Conservation (phyloP, 2,329 filamentous ascomycete genomes). For the Paecilomyces variotii region DNA sequence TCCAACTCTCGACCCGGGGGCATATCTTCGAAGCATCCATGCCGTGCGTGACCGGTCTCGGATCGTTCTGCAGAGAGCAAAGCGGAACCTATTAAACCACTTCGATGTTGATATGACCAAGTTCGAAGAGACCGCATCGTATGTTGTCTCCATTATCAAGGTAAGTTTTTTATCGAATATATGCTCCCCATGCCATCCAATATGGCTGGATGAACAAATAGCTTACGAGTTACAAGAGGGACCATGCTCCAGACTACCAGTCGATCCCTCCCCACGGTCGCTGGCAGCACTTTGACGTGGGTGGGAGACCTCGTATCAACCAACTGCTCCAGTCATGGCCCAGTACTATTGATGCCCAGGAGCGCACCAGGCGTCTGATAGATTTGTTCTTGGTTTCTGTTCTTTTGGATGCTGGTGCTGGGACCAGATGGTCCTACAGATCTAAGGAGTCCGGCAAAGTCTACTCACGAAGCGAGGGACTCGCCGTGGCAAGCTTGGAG, state of each 20-base stretch:
- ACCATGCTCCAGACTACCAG: slow-evolving; percentile 60
- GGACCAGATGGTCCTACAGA: slow-evolving; percentile 85
- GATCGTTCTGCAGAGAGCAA: slow-evolving; percentile 67
- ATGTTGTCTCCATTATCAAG: slow-evolving; percentile 93
- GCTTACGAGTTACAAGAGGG: slow-evolving; percentile 44
- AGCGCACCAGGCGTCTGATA: slow-evolving; percentile 47
- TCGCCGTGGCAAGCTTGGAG: slow-evolving; percentile 69
- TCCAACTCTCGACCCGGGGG: slow-evolving; percentile 77
- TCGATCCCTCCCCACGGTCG: slow-evolving; percentile 71
- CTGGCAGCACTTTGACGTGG: slow-evolving; percentile 58
- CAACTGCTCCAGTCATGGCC: slow-evolving; percentile 42
- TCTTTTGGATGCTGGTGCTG: slow-evolving; percentile 67
- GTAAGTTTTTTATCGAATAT: slow-evolving; percentile 40
- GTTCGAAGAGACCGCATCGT: slow-evolving; percentile 73
- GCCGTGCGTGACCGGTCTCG: slow-evolving; percentile 74
- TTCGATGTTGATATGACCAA: slow-evolving; percentile 84
- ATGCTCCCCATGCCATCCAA: neutral
- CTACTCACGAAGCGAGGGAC: slow-evolving; percentile 79
- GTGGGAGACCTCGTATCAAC: slow-evolving; percentile 43
- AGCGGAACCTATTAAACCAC: slow-evolving; percentile 69
- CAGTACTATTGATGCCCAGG: slow-evolving; percentile 34
- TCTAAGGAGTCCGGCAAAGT: slow-evolving; percentile 77
- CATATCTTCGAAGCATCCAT: slow-evolving; percentile 82
- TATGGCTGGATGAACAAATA: neutral
- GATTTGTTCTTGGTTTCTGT: slow-evolving; percentile 57